Evolutionary conservation across 495 filamentous ascomycete genomes (phyloP).

Genomic region (Penicillium salamii): DNA sequence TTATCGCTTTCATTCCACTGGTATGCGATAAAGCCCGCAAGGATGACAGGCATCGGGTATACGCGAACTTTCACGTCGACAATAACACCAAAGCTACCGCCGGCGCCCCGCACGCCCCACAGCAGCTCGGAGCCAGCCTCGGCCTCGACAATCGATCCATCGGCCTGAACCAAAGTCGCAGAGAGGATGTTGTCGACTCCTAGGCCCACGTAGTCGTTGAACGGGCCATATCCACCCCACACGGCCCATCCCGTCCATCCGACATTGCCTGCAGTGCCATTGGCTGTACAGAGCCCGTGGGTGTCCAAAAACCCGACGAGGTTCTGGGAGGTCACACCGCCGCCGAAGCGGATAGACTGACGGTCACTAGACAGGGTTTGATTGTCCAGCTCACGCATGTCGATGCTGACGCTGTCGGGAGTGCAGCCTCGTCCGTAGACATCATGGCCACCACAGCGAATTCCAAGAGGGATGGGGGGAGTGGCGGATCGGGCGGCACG

Average conservation of each 20-base stretch:
- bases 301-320: slow-evolving; percentile 5
- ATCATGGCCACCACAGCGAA: slow-evolving; percentile 5
- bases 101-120: slow-evolving; percentile 38
- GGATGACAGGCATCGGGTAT: slow-evolving; percentile 11
- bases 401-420: slow-evolving; percentile 1
- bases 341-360: background rate
- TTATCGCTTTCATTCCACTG: background rate
- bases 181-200: slow-evolving; percentile 29
- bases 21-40: slow-evolving; percentile 5
- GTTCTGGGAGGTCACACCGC: background rate
- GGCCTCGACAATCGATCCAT: slow-evolving; percentile 26
- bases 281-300: slow-evolving; percentile 3
- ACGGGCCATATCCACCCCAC: slow-evolving; percentile 28
- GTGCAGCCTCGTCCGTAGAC: slow-evolving; percentile 2
- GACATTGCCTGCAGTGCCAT: slow-evolving; percentile 1
- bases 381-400: slow-evolving; percentile 7
- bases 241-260: slow-evolving; percentile 8
- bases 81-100: slow-evolving; percentile 45
- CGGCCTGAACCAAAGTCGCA: slow-evolving; percentile 24
- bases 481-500: background rate
- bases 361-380: slow-evolving; percentile 1
- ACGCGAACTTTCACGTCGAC: slow-evolving; percentile 27
- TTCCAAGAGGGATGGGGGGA: background rate
- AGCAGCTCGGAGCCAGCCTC: slow-evolving; percentile 33
- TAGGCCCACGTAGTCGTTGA: slow-evolving; percentile 21